Conservation (phyloP, 2,329 filamentous ascomycete genomes). For the Aphanoascus verrucosus region DNA sequence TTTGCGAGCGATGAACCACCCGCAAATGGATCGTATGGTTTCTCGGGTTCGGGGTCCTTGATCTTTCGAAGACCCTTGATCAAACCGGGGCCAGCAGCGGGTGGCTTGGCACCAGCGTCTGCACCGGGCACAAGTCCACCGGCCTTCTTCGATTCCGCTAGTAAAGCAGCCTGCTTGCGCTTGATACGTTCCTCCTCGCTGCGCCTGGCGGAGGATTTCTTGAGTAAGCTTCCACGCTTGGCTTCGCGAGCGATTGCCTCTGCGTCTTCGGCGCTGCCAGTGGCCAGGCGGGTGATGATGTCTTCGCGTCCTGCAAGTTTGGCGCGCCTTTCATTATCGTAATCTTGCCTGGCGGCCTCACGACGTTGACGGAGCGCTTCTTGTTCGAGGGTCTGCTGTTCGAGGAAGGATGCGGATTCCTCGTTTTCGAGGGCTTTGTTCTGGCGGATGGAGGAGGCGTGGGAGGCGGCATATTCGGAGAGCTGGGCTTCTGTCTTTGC, state of each 20-base stretch:
- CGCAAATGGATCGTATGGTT: conserved; percentile 80
- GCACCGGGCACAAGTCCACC: neutral
- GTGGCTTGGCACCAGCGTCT: conserved; percentile 14
- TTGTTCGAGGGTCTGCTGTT: conserved; percentile 47
- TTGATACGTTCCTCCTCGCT: conserved; percentile 42
- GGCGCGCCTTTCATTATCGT: conserved; percentile 58
- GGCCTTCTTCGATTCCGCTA: conserved; percentile 23
- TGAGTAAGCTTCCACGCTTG: conserved; percentile 50
- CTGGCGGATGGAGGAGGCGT: conserved; percentile 48
- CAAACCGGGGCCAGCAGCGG: conserved; percentile 34
- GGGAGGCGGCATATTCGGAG: conserved; percentile 61
- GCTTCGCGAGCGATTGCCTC: conserved; percentile 44
- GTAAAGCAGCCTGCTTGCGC: conserved; percentile 35
- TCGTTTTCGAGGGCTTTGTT: conserved; percentile 41
- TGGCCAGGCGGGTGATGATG: conserved; percentile 59
- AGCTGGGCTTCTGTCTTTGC: conserved; percentile 52
- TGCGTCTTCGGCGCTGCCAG: conserved; percentile 50
- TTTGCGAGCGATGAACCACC: conserved; percentile 52
- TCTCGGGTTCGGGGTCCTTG: conserved; percentile 51
- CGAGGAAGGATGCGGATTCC: conserved; percentile 39
- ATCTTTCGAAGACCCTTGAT: conserved; percentile 71
- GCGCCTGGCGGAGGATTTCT: conserved; percentile 56
- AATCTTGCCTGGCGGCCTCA: conserved; percentile 53
- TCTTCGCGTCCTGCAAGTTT: conserved; percentile 55
- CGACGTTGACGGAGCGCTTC: conserved; percentile 56